phyloP scores from a whole-genome alignment of 129 eudicot species.

The Sambucus nigra region DNA sequence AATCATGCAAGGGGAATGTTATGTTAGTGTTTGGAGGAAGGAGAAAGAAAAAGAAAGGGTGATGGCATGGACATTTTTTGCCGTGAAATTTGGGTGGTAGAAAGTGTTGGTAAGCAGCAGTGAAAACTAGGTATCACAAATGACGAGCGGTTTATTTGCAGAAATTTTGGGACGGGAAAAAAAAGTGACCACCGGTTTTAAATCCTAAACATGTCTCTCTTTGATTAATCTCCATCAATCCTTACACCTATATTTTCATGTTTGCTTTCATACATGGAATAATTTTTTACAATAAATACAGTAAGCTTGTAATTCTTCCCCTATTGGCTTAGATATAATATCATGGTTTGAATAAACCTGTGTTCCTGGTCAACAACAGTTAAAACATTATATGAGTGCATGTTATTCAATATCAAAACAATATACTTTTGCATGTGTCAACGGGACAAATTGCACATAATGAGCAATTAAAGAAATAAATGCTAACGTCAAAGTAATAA shows the following conservation, averaged over 20 bases:
- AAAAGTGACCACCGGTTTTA: neutral
- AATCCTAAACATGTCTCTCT: neutral
- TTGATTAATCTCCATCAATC: neutral
- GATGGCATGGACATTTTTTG: neutral
- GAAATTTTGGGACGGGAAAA: neutral
- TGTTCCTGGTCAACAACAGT: neutral
- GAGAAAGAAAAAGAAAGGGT: neutral
- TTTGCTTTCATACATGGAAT: no score
- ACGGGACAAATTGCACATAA: no score
- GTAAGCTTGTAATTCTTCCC: no score
- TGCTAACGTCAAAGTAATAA: no score
- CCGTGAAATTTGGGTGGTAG: neutral
- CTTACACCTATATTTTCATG: neutral
- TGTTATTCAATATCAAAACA: no score
- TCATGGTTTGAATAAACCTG: no score
- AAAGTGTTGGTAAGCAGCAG: neutral
- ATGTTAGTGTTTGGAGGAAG: neutral
- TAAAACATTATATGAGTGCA: no score
- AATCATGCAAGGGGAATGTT: neutral
- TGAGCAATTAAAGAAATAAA: no score
- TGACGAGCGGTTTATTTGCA: neutral
- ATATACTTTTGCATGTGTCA: no score
- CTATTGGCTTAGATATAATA: no score
- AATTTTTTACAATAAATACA: no score
- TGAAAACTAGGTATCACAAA: no score